These are phyloP conservation scores for Thermothielavioides terrestris DNA, from an alignment of 495 filamentous ascomycete genomes.

Conservation along the genomic window DNA sequence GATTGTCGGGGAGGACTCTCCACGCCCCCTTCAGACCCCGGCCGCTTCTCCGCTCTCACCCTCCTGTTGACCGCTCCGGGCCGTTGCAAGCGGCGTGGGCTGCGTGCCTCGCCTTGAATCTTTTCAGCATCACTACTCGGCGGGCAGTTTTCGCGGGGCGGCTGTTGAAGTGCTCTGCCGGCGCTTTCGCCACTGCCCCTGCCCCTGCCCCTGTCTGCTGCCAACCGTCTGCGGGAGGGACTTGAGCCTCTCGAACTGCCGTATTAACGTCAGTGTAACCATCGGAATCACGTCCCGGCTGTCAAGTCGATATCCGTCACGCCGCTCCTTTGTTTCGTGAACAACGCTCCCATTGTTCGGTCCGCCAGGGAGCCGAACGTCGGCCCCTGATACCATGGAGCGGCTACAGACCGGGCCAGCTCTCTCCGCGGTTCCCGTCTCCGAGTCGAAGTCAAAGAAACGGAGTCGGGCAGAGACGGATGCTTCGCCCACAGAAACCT, in stretches of 20 bases:
- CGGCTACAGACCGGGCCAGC: constrained; percentile 1
- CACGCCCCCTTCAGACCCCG: no score
- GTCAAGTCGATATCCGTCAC: background rate
- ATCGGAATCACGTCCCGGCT: background rate
- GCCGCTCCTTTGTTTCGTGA: background rate
- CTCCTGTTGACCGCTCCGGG: no score
- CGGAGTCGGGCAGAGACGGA: constrained; percentile 2
- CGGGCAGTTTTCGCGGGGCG: no score
- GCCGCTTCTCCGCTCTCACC: no score
- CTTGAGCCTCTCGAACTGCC: background rate
- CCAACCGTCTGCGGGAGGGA: background rate
- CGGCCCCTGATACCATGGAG: constrained; percentile 8
- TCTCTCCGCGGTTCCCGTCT: background rate
- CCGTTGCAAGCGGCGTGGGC: no score
- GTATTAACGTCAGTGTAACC: background rate
- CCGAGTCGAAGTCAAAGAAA: background rate
- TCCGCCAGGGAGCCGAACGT: background rate
- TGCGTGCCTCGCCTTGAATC: no score
- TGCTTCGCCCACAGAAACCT: background rate
- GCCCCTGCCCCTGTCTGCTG: no score
- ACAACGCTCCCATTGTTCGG: background rate
- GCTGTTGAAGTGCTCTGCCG: no score
- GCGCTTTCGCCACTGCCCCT: no score
- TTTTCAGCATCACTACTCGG: no score
- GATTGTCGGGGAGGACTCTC: no score